Percentiles rank a stretch among this genome's conserved stretches.
Evolutionary conservation across 345 rosid species (phyloP).

Genomic region (Hypericum androsaemum): DNA sequence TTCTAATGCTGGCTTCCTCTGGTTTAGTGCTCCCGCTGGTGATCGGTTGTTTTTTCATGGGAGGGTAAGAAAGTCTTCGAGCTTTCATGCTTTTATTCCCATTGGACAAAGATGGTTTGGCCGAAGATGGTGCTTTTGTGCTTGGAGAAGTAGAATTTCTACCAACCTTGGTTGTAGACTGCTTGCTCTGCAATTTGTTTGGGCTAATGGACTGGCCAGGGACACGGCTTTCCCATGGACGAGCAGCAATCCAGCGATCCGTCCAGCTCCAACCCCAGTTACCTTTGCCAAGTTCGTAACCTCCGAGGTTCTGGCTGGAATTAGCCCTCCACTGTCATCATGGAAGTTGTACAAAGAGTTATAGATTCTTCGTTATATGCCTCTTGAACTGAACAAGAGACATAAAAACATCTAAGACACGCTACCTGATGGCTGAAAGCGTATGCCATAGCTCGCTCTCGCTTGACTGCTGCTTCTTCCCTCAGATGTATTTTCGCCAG

Average conservation of each 20-base stretch:
- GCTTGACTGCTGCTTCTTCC: slow-evolving; percentile 85
- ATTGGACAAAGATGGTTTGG: slow-evolving; percentile 32
- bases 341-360: background rate
- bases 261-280: slow-evolving; percentile 99
- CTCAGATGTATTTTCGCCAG: slow-evolving; percentile 66
- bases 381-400: background rate
- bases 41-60: slow-evolving; percentile 29
- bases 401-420: slow-evolving; percentile 3
- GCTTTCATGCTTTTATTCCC: slow-evolving; percentile 33
- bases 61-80: slow-evolving; percentile 63
- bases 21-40: slow-evolving; percentile 18
- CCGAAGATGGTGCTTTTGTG: slow-evolving; percentile 38
- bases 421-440: slow-evolving; percentile 94
- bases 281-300: slow-evolving; percentile 55
- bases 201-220: slow-evolving; percentile 35
- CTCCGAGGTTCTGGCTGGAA: slow-evolving; percentile 36
- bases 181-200: slow-evolving; percentile 39
- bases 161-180: slow-evolving; percentile 26
- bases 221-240: slow-evolving; percentile 85
- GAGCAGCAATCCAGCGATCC: slow-evolving; percentile 86
- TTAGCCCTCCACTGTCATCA: slow-evolving; percentile 72
- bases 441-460: slow-evolving; percentile 90
- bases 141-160: slow-evolving; percentile 35
- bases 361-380: slow-evolving; percentile 1
- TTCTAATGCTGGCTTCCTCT: slow-evolving; percentile 17